A percentile compares a stretch with the other conserved stretches of the same genome.
Evolutionary conservation across 441 rosid genomes (phyloP).

Genomic region (Raphanus hybrid): DNA sequence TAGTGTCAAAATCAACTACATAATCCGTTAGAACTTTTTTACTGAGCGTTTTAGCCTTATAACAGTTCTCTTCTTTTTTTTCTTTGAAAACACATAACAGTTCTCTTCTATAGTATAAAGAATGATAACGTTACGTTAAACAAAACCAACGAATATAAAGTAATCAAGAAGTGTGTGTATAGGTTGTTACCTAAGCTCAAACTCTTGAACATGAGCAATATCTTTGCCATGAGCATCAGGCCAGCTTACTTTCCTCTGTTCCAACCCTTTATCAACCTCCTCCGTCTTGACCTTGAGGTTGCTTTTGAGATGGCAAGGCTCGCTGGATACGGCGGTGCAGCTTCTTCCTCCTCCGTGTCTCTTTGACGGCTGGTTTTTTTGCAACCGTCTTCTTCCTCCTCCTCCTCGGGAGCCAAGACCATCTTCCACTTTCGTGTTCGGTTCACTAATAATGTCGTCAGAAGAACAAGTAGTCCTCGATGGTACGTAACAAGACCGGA

Average conservation of each 20-base stretch:
- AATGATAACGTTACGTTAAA: too few species aligned
- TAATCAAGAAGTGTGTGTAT: not conserved
- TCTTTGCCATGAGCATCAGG: constrained; percentile 80
- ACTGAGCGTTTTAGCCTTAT: not conserved
- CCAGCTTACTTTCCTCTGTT: constrained; percentile 79
- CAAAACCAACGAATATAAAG: too few species aligned
- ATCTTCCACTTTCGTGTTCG: constrained; percentile 37
- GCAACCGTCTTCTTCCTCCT: constrained; percentile 43
- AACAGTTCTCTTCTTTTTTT: not conserved
- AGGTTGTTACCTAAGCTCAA: constrained; percentile 64
- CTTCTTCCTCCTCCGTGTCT: constrained; percentile 36
- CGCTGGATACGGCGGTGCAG: constrained; percentile 48
- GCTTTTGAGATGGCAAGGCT: constrained; percentile 50
- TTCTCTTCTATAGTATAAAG: too few species aligned
- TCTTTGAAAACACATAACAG: too few species aligned
- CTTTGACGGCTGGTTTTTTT: constrained; percentile 26
- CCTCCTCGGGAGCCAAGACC: constrained; percentile 43
- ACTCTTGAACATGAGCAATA: constrained; percentile 79
- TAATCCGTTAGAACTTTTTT: not conserved
- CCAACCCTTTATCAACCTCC: constrained; percentile 33
- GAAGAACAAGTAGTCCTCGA: constrained; percentile 44
- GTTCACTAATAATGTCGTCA: constrained; percentile 32
- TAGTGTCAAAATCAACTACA: not conserved
- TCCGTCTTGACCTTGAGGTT: constrained; percentile 54
- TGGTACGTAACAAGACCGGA: constrained; percentile 75